Base-by-base conservation (phyloP, 2,329 filamentous ascomycete genomes). In the Colletotrichum ledebouriae region DNA sequence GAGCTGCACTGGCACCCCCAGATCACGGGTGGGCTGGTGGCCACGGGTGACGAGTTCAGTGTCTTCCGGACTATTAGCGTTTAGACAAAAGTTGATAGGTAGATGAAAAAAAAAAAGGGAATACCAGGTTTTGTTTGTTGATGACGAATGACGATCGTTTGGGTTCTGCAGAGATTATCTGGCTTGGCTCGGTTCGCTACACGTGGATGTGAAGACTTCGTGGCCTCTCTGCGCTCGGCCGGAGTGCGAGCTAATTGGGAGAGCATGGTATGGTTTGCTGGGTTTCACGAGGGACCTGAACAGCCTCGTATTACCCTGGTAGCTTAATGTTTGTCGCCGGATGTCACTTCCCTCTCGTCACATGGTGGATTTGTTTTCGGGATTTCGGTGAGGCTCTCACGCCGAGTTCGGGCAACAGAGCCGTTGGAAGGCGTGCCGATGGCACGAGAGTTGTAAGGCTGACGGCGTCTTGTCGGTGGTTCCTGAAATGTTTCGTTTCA, bases 1-100 rank as follows among this genome's bases (percentile, higher is more conserved):
- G 96, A 99, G 82, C 83, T 94, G 42, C 96, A 99, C 82, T 99
- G 96, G 95, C 95, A 98, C 82, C 92, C 92, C 39, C 96, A 99
- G 83, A 97, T 98, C 77, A 92, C 94, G 0, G 96, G 96, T 34
- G 90, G 90, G 39, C 82, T 98, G 70, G 90, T 98, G 81, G 94
- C 94, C 2, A 99, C 96, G 0, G 96, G 96, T 10, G 92, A 94
- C 75, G 90, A 90, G 80, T 98, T 99, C 80, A 93, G 91, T 76
- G 89, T 94, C 56, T 93, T 94, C 81, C 90, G 92, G 78, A 94
- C 92, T 2, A 95, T 95, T 76, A 94, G 91, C 78, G 92, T 94
- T 63, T 94, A 85, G 78, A 76, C n/a, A 29, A 33, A 68, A 22
- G n/a, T n/a, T n/a, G 17, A 76, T 76, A 17, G 73, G 50, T 55